Evolutionary conservation across 257 asterid genomes (phyloP).

Genomic region (Solanum pimpinellifolium): DNA sequence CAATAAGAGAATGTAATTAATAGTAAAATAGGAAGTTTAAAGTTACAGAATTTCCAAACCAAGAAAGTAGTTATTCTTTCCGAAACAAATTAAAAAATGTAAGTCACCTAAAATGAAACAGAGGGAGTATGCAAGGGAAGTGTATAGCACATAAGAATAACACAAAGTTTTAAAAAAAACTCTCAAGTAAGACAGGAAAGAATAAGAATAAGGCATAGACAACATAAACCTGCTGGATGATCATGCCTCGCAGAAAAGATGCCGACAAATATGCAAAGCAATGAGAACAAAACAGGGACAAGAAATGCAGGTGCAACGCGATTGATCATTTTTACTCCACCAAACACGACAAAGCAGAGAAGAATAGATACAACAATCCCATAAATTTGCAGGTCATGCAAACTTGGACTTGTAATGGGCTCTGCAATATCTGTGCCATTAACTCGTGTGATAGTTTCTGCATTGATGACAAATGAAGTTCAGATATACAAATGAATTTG

Average conservation of each 20-base stretch:
- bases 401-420: conserved; percentile 84
- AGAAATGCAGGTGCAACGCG: conserved; percentile 98
- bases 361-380: conserved; percentile 88
- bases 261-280: conserved; percentile 83
- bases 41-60: background rate
- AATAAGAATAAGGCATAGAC: background rate
- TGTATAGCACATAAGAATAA: background rate
- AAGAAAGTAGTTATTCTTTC: background rate
- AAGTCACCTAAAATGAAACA: background rate
- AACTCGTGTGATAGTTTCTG: conserved; percentile 63
- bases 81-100: background rate
- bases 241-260: conserved; percentile 62
- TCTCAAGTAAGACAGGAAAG: background rate
- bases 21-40: background rate
- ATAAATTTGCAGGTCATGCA: conserved; percentile 93
- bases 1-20: background rate
- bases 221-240: conserved; percentile 55
- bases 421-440: conserved; percentile 71
- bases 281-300: conserved; percentile 72
- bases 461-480: conserved; percentile 22
- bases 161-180: background rate
- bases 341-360: conserved; percentile 92
- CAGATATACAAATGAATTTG: background rate
- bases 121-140: background rate
- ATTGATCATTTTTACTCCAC: conserved; percentile 96